Percentiles rank a stretch among this genome's conserved stretches.
These are phyloP conservation scores for Clonostachys rhizophaga DNA, from an alignment of 2,329 filamentous ascomycete species.

Conservation along the genomic window DNA sequence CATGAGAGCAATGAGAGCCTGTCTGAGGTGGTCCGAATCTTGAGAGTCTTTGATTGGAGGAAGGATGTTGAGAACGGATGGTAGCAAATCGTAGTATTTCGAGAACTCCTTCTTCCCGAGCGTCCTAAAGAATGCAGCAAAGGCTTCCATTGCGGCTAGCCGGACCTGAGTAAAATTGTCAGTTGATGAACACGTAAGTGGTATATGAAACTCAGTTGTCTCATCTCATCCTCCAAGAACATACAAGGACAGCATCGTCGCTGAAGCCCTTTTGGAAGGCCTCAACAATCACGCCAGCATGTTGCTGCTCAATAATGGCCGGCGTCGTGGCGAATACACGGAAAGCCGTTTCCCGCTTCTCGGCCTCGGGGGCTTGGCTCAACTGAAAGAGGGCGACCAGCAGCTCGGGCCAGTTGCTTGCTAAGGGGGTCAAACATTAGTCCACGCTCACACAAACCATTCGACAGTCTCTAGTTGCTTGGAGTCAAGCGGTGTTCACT, in stretches of 20 bases:
- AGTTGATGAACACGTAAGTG: neutral
- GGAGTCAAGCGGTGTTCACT: constrained; percentile 20
- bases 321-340: constrained; percentile 94
- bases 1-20: constrained; percentile 85
- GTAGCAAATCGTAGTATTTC: constrained; percentile 83
- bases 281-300: constrained; percentile 82
- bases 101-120: constrained; percentile 81
- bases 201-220: neutral
- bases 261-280: constrained; percentile 92
- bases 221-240: neutral
- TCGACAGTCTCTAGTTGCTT: neutral
- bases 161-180: constrained; percentile 57
- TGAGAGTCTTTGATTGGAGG: constrained; percentile 88
- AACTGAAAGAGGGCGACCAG: constrained; percentile 82
- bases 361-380: constrained; percentile 78
- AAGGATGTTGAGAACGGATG: constrained; percentile 89
- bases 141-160: constrained; percentile 92
- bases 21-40: constrained; percentile 87
- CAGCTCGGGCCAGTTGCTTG: constrained; percentile 71
- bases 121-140: constrained; percentile 91
- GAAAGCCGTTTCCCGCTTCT: constrained; percentile 88
- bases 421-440: constrained; percentile 55
- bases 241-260: constrained; percentile 70
- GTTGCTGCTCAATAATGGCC: constrained; percentile 91
- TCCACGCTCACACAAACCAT: neutral